A percentile compares a stretch with the other conserved stretches of the same genome.
phyloP scores from a whole-genome alignment of 768 basidiomycete species.

The Mycena kentingensis region DNA sequence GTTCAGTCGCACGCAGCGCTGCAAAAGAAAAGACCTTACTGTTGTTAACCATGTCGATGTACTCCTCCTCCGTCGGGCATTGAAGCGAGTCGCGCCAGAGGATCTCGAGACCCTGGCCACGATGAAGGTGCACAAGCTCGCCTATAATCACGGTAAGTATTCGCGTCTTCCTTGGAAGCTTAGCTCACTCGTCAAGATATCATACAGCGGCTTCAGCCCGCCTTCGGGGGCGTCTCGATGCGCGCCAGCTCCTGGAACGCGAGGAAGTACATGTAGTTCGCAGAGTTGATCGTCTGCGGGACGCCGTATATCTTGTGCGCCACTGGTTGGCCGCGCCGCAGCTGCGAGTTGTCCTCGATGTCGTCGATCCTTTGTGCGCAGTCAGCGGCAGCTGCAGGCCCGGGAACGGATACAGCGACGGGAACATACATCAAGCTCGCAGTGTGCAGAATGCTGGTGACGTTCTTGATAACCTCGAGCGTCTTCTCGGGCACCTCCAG shows the following conservation, averaged over 20 bases:
- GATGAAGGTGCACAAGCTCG: slow-evolving; percentile 84
- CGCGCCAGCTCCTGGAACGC: slow-evolving; percentile 84
- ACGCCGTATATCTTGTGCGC: slow-evolving; percentile 96
- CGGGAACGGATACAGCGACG: background rate
- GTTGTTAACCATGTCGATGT: slow-evolving; percentile 94
- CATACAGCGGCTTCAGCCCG: no score
- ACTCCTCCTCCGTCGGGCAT: slow-evolving; percentile 94
- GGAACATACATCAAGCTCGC: slow-evolving; percentile 83
- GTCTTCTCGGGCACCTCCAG: slow-evolving; percentile 75
- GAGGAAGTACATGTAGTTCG: slow-evolving; percentile 95
- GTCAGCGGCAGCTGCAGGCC: background rate
- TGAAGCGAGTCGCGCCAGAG: slow-evolving; percentile 90
- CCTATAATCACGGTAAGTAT: slow-evolving; percentile 27
- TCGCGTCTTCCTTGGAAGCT: background rate
- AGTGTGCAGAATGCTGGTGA: slow-evolving; percentile 93
- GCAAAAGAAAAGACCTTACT: slow-evolving; percentile 53
- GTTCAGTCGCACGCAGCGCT: no score
- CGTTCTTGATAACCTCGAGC: slow-evolving; percentile 71
- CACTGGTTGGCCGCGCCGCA: slow-evolving; percentile 86
- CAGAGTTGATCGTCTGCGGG: slow-evolving; percentile 95
- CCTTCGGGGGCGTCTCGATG: no score
- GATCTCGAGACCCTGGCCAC: slow-evolving; percentile 93
- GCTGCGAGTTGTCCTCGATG: slow-evolving; percentile 88
- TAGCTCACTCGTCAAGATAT: slow-evolving; percentile 60
- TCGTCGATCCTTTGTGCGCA: slow-evolving; percentile 89